These are phyloP conservation scores for Coemansia sp. DNA, from an alignment of 192 early-diverging fungal species.

Conservation along the genomic window DNA sequence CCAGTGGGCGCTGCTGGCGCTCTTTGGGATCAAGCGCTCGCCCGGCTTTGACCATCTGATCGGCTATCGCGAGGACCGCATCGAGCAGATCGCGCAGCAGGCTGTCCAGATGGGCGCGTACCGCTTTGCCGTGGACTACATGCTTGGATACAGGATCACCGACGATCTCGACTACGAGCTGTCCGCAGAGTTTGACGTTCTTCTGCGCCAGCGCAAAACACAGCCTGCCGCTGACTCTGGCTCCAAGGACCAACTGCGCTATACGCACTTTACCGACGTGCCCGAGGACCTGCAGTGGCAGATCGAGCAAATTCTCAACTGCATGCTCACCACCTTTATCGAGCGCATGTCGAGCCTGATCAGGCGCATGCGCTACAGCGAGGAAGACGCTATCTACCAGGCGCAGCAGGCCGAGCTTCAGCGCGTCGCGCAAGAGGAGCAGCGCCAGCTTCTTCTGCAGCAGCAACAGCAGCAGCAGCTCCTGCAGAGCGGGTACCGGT, in stretches of 20 bases:
- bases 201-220: constrained; percentile 29
- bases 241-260: constrained; percentile 13
- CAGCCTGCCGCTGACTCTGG: not conserved
- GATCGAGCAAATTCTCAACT: constrained; percentile 56
- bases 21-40: constrained; percentile 50
- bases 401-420: constrained; percentile 38
- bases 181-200: constrained; percentile 39
- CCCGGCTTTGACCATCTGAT: constrained; percentile 49
- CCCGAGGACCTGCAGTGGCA: constrained; percentile 52
- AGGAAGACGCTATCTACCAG: constrained; percentile 64
- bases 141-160: constrained; percentile 55
- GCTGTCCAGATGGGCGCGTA: constrained; percentile 58
- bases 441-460: constrained; percentile 25
- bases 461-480: constrained; percentile 37
- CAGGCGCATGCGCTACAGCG: constrained; percentile 61
- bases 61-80: constrained; percentile 47
- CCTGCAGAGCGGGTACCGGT: constrained; percentile 27
- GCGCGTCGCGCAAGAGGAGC: constrained; percentile 35
- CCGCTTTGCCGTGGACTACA: constrained; percentile 62
- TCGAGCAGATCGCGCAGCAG: constrained; percentile 55
- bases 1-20: constrained; percentile 61
- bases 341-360: constrained; percentile 58
- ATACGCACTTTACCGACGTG: constrained; percentile 40
- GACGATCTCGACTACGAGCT: constrained; percentile 47
- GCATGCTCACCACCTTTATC: constrained; percentile 55